Conservation (phyloP, 2,329 filamentous ascomycete genomes). For the Botrytis aclada region DNA sequence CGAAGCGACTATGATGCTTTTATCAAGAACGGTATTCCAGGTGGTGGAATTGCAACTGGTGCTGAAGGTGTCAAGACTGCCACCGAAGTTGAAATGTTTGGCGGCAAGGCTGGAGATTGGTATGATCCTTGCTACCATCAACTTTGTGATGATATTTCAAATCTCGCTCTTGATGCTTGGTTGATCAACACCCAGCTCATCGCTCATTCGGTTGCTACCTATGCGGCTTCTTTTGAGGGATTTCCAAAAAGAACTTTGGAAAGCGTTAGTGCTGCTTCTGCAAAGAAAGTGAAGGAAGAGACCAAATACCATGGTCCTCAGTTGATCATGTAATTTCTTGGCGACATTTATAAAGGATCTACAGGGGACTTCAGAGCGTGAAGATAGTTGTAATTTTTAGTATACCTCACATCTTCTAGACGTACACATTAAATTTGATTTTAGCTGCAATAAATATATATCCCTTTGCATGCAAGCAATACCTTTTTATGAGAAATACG, state of each 20-base stretch:
- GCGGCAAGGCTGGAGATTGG: slow-evolving; percentile 62
- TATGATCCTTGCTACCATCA: slow-evolving; percentile 61
- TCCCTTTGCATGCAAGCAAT: neutral
- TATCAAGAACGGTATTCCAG: slow-evolving; percentile 68
- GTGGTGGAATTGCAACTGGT: slow-evolving; percentile 73
- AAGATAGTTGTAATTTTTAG: neutral
- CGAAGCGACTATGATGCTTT: slow-evolving; percentile 79
- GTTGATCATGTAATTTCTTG: slow-evolving; percentile 44
- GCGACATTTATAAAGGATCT: neutral
- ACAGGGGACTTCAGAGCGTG: neutral
- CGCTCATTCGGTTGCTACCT: slow-evolving; percentile 70
- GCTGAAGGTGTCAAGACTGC: slow-evolving; percentile 73
- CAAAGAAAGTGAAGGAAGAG: slow-evolving; percentile 35
- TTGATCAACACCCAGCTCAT: slow-evolving; percentile 63
- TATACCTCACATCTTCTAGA: neutral
- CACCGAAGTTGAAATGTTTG: slow-evolving; percentile 63
- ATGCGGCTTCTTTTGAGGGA: slow-evolving; percentile 60
- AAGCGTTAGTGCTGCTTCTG: slow-evolving; percentile 32
- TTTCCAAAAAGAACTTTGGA: slow-evolving; percentile 54
- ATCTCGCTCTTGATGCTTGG: slow-evolving; percentile 59
- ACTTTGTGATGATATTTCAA: slow-evolving; percentile 57
- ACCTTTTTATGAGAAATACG: neutral
- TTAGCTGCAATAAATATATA: neutral
- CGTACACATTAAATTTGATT: neutral
- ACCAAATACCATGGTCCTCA: slow-evolving; percentile 49